These are phyloP conservation scores for Suillus alpinus DNA, from an alignment of 768 basidiomycete species.

Conservation along the genomic window DNA sequence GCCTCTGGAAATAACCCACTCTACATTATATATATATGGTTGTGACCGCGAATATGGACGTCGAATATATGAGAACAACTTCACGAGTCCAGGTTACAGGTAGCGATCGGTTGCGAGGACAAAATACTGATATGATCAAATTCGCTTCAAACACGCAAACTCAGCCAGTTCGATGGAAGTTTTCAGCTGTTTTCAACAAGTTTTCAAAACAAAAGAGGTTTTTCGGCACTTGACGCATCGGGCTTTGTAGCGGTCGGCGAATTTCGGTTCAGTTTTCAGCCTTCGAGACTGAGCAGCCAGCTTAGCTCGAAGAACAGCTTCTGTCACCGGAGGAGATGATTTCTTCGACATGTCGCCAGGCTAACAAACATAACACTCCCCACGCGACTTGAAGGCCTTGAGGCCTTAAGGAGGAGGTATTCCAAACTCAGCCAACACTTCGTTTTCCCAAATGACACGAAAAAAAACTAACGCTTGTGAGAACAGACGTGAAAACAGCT, in stretches of 20 bases:
- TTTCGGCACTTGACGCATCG: not conserved
- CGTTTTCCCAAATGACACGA: not conserved
- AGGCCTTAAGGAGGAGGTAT: not conserved
- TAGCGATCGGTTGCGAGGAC: slow-evolving; percentile 1
- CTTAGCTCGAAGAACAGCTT: too few relatives aligned
- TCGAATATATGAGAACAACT: not conserved
- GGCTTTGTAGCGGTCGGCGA: not conserved
- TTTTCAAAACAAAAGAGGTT: not conserved
- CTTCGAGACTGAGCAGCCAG: too few relatives aligned
- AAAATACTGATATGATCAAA: not conserved
- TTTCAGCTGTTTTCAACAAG: not conserved
- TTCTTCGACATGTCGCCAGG: too few relatives aligned
- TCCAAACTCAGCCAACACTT: not conserved
- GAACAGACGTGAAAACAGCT: not conserved
- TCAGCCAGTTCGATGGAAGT: not conserved
- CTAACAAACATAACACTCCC: too few relatives aligned
- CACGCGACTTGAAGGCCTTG: not conserved
- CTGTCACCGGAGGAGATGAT: too few relatives aligned
- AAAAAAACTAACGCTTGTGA: not conserved
- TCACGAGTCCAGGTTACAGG: not conserved
- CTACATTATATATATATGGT: not conserved
- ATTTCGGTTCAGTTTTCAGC: not conserved
- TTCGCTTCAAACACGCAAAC: not conserved
- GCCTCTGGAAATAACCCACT: not conserved
- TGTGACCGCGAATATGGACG: not conserved